phyloP scores from a whole-genome alignment of 176 grass and related monocot species.

The Otatea glauca region DNA sequence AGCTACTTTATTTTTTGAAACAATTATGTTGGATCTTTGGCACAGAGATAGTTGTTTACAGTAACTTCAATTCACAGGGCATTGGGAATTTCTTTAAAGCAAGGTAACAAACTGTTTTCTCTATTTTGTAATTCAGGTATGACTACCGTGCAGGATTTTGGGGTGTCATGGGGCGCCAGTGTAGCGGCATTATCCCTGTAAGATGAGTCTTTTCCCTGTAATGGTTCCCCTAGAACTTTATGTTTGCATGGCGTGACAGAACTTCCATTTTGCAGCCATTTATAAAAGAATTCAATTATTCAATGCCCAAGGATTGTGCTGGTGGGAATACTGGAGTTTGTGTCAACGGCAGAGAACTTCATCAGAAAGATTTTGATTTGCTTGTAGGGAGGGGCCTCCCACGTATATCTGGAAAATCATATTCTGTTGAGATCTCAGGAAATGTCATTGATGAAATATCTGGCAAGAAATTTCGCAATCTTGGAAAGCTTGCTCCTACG shows the following conservation, averaged over 20 bases:
- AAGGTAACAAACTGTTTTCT: conserved; percentile 34
- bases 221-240: background rate
- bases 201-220: conserved; percentile 30
- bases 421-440: conserved; percentile 80
- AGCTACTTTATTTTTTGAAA: background rate
- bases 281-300: conserved; percentile 84
- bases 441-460: conserved; percentile 64
- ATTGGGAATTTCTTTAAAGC: conserved; percentile 11
- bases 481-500: conserved; percentile 95
- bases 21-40: background rate
- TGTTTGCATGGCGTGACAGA: conserved; percentile 3
- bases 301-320: conserved; percentile 66
- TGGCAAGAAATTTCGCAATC: conserved; percentile 59
- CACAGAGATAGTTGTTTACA: background rate
- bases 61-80: background rate
- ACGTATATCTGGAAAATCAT: conserved; percentile 56
- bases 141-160: conserved; percentile 96
- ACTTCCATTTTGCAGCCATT: conserved; percentile 64
- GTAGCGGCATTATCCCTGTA: conserved; percentile 94
- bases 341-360: conserved; percentile 93
- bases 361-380: conserved; percentile 85
- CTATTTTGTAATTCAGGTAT: conserved; percentile 61
- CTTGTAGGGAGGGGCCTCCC: conserved; percentile 79
- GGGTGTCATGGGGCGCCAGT: conserved; percentile 79
- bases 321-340: conserved; percentile 69